Conservation (phyloP, 2,329 filamentous ascomycete species). For the Pseudogymnoascus sp. region DNA sequence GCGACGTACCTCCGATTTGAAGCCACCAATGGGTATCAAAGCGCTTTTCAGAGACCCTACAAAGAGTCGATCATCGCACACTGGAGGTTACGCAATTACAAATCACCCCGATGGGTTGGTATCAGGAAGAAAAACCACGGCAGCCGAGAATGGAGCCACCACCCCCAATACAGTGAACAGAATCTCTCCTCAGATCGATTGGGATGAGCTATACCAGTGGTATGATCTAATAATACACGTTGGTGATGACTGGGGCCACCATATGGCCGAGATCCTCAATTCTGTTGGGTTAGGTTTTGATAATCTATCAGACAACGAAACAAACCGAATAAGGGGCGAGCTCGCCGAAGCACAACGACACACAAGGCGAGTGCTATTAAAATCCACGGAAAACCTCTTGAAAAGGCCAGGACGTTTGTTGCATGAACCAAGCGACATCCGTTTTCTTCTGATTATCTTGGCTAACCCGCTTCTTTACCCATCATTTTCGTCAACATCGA, state of each 20-base stretch:
- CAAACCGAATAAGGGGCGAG: conserved; percentile 43
- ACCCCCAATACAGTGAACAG: conserved; percentile 40
- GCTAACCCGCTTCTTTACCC: conserved; percentile 69
- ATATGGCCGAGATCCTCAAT: conserved; percentile 49
- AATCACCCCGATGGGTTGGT: conserved; percentile 31
- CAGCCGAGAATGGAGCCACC: neutral
- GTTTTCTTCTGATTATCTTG: conserved; percentile 72
- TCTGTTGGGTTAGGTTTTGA: conserved; percentile 15
- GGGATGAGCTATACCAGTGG: conserved; percentile 65
- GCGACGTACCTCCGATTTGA: conserved; percentile 23
- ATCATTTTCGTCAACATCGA: conserved; percentile 17
- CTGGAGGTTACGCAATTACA: conserved; percentile 44
- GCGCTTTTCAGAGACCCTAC: conserved; percentile 67
- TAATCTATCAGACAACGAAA: conserved; percentile 19
- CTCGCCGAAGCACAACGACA: conserved; percentile 60
- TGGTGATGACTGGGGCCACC: conserved; percentile 58
- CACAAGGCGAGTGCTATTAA: conserved; percentile 62
- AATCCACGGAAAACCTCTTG: conserved; percentile 69
- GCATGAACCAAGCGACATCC: conserved; percentile 59
- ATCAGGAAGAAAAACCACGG: conserved; percentile 26
- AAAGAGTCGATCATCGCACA: conserved; percentile 80
- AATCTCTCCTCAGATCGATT: conserved; percentile 66
- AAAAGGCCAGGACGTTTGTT: conserved; percentile 70
- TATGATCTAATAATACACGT: conserved; percentile 63
- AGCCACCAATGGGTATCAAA: conserved; percentile 66